These are phyloP conservation scores for Borovskyia barvae DNA, from an alignment of 208 protist genomes.

Conservation along the genomic window DNA sequence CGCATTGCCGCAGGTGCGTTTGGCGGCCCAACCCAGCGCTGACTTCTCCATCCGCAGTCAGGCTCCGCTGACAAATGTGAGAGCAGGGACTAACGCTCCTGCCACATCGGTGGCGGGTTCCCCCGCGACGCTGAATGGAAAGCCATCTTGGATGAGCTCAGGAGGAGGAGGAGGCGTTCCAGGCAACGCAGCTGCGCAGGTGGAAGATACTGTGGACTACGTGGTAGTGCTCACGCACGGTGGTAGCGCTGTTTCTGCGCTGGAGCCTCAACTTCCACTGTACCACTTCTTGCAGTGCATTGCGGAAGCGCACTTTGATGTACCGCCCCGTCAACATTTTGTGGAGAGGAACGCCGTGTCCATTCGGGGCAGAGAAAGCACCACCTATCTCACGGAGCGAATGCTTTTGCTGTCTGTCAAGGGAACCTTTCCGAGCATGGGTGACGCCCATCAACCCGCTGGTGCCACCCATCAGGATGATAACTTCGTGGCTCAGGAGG, in stretches of 20 bases:
- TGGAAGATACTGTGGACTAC: slow-evolving; percentile 40
- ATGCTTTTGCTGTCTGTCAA: slow-evolving; percentile 74
- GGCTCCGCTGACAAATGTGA: too few relatives aligned
- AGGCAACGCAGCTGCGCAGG: not conserved
- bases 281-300: slow-evolving; percentile 65
- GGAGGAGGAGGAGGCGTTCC: too few relatives aligned
- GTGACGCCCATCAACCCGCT: not conserved
- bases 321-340: slow-evolving; percentile 34
- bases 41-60: too few relatives aligned
- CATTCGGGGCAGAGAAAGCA: slow-evolving; percentile 60
- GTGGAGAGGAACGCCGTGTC: slow-evolving; percentile 42
- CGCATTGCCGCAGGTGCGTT: slow-evolving; percentile 31
- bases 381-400: slow-evolving; percentile 69
- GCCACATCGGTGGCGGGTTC: too few relatives aligned
- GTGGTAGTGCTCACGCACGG: slow-evolving; percentile 64
- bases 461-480: too few relatives aligned
- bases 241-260: slow-evolving; percentile 25
- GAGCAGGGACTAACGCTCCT: too few relatives aligned
- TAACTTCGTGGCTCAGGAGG: not conserved
- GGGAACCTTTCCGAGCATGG: slow-evolving; percentile 14
- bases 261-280: slow-evolving; percentile 44
- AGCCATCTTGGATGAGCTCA: too few relatives aligned
- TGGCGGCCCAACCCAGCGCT: not conserved
- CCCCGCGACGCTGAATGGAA: too few relatives aligned
- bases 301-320: slow-evolving; percentile 61